A percentile compares a stretch with the other conserved stretches of the same genome.
These are phyloP conservation scores for Stylosanthes scabra DNA, from an alignment of 331 rosid species.

Conservation along the genomic window DNA sequence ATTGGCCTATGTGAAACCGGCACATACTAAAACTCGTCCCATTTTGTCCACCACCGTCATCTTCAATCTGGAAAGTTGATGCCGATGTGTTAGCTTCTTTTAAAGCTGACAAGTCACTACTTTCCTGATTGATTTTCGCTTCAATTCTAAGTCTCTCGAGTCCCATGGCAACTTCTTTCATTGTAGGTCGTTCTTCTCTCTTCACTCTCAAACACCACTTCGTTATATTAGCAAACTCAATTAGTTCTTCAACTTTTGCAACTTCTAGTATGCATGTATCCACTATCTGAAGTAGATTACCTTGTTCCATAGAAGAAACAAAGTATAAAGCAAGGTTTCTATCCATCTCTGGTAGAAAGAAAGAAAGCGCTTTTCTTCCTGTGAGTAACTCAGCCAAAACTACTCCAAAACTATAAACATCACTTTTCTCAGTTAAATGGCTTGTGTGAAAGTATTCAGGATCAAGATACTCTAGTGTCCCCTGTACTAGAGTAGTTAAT, in stretches of 20 bases:
- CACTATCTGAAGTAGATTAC: constrained; percentile 3
- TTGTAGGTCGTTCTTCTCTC: background rate
- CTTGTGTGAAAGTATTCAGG: too few species aligned
- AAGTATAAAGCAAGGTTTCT: constrained; percentile 25
- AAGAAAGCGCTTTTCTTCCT: constrained; percentile 22
- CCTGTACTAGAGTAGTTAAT: too few species aligned
- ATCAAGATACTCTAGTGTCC: too few species aligned
- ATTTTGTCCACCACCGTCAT: too few species aligned
- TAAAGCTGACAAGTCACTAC: background rate
- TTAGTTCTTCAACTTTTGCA: constrained; percentile 7
- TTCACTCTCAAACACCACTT: background rate
- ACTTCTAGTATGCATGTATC: constrained; percentile 12
- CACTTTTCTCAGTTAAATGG: too few species aligned
- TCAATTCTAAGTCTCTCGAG: background rate
- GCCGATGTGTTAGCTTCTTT: too few species aligned
- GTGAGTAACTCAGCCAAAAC: constrained; percentile 26
- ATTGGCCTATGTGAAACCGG: too few species aligned
- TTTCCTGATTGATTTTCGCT: background rate
- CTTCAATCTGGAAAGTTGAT: too few species aligned
- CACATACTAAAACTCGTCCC: too few species aligned
- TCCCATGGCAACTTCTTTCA: constrained; percentile 27
- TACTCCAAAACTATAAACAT: too few species aligned
- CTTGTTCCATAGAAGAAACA: constrained; percentile 19
- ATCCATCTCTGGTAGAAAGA: background rate
- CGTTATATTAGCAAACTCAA: constrained; percentile 10